Conservation (phyloP, 1,284 basidiomycete genomes). For the Mycosarcoma mackinlayi region DNA sequence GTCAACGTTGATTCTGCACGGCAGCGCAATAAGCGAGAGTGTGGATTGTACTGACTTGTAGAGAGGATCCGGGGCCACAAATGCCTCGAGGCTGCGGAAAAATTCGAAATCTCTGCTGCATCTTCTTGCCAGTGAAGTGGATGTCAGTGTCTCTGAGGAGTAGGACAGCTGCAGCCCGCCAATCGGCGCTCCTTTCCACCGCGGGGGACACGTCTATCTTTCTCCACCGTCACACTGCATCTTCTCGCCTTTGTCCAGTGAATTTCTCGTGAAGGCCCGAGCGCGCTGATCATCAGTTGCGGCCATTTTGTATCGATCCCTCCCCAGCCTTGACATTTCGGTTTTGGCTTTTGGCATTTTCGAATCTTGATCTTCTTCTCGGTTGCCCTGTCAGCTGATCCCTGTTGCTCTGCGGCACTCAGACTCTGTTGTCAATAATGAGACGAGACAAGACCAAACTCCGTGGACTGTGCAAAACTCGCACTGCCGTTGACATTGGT, state of each 20-base stretch:
- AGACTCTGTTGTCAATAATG: no score
- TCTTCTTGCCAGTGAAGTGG: neutral
- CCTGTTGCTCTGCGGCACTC: no score
- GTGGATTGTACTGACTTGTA: no score
- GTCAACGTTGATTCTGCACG: neutral
- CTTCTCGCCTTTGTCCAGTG: neutral
- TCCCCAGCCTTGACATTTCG: neutral
- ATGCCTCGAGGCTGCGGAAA: neutral
- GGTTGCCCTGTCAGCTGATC: no score
- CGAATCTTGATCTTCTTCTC: constrained; percentile 3
- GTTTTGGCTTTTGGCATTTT: neutral
- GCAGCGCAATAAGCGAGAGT: no score
- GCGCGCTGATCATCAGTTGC: constrained; percentile 1
- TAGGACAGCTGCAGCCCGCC: constrained; percentile 4
- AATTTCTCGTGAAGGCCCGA: constrained; percentile 8
- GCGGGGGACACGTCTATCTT: neutral
- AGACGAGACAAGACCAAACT: no score
- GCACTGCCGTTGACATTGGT: no score
- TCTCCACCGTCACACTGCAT: constrained; percentile 19
- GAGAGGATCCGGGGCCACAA: neutral
- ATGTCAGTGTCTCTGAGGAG: neutral
- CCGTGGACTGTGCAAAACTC: no score
- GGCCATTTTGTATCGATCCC: constrained; percentile 11
- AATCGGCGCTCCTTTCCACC: constrained; percentile 3
- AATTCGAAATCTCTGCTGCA: neutral